phyloP scores from a whole-genome alignment of 2,329 filamentous ascomycete genomes.

The Proliferodiscus dingleyae region DNA sequence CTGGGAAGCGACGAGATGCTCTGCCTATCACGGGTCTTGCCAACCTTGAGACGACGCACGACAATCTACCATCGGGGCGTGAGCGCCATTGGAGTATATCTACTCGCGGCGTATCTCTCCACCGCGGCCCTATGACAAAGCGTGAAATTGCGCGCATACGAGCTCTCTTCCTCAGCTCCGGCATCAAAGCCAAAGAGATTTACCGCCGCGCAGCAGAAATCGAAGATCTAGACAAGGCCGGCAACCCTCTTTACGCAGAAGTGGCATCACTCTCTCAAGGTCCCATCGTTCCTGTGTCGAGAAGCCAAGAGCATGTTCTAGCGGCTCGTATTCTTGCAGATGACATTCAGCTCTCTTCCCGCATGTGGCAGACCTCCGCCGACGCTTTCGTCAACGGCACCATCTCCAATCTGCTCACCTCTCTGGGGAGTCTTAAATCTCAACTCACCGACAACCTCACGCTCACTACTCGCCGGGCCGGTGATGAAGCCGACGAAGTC shows the following conservation, averaged over 20 bases:
- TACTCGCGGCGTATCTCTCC: constrained; percentile 36
- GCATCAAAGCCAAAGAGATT: constrained; percentile 86
- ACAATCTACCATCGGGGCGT: constrained; percentile 19
- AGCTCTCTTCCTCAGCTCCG: constrained; percentile 72
- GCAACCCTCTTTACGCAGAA: constrained; percentile 18
- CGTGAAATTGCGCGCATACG: constrained; percentile 78
- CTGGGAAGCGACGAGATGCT: constrained; percentile 30
- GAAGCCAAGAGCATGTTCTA: constrained; percentile 37
- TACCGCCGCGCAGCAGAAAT: constrained; percentile 50
- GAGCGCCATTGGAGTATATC: constrained; percentile 49
- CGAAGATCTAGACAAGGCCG: constrained; percentile 19
- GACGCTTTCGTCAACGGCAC: constrained; percentile 54
- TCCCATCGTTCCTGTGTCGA: constrained; percentile 17
- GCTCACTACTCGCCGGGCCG: constrained; percentile 58
- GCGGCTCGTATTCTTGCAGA: constrained; percentile 47
- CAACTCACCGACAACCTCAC: constrained; percentile 41
- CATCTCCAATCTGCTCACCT: constrained; percentile 42
- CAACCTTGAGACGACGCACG: constrained; percentile 32
- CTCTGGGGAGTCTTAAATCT: constrained; percentile 40
- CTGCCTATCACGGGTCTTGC: constrained; percentile 43
- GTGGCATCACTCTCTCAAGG: constrained; percentile 21
- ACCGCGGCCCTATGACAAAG: constrained; percentile 47
- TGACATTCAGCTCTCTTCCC: constrained; percentile 42
- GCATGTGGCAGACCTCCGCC: constrained; percentile 51
- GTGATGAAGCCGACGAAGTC: constrained; percentile 76